Evolutionary conservation across 164 flowering plant species (phyloP).

Genomic region (Malania oleifera): DNA sequence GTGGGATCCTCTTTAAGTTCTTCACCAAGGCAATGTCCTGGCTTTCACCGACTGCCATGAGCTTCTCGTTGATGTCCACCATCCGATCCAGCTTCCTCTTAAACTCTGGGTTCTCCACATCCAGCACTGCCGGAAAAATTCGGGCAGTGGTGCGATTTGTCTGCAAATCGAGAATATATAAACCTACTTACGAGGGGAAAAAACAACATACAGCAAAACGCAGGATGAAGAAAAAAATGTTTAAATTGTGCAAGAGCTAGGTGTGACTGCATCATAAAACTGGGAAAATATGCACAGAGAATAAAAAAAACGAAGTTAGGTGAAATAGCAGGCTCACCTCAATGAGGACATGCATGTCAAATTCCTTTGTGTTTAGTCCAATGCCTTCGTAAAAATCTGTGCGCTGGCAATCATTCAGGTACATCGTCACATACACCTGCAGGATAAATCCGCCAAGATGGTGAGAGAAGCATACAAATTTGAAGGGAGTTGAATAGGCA

Average conservation of each 20-base stretch:
- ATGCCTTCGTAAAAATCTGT: slow-evolving; percentile 94
- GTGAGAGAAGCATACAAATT: background rate
- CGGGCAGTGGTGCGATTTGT: slow-evolving; percentile 96
- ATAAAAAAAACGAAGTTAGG: too few species aligned
- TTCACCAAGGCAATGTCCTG: slow-evolving; percentile 65
- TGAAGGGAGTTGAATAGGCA: too few species aligned
- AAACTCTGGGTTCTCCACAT: slow-evolving; percentile 98
- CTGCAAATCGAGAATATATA: slow-evolving; percentile 32
- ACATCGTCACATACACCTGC: slow-evolving; percentile 98
- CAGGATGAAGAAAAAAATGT: too few species aligned
- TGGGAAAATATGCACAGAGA: too few species aligned
- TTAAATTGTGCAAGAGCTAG: too few species aligned
- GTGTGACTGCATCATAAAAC: too few species aligned
- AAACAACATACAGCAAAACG: too few species aligned
- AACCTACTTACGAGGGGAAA: too few species aligned
- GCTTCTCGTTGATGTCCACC: slow-evolving; percentile 78
- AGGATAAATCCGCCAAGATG: background rate
- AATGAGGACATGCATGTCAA: slow-evolving; percentile 97
- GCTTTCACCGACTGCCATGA: slow-evolving; percentile 62
- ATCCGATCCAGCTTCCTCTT: slow-evolving; percentile 87
- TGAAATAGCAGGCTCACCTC: slow-evolving; percentile 50
- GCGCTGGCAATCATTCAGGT: slow-evolving; percentile 89
- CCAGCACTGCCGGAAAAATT: slow-evolving; percentile 91
- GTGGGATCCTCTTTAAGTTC: slow-evolving; percentile 87
- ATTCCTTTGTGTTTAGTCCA: slow-evolving; percentile 93